Percentiles rank a stretch among this genome's conserved stretches.
These are phyloP conservation scores for Hanseniaspora guilliermondii DNA, from an alignment of 805 yeast species.

Conservation along the genomic window DNA sequence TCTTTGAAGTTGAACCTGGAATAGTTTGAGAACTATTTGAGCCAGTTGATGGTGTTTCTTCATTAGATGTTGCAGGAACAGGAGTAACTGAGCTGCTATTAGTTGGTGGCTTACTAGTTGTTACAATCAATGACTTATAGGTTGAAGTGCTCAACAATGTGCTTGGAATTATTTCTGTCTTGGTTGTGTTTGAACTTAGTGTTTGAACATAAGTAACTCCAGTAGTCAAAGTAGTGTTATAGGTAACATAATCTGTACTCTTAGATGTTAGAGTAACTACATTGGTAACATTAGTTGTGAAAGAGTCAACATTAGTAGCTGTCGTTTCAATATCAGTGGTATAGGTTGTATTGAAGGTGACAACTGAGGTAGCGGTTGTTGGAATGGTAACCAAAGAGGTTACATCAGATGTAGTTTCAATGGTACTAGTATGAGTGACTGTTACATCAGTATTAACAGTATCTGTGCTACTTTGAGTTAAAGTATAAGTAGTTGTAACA, in stretches of 20 bases:
- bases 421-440: neutral
- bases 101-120: neutral
- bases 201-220: neutral
- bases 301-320: neutral
- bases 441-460: conserved; percentile 8
- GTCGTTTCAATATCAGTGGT: neutral
- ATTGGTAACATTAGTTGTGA: neutral
- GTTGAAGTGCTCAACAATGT: neutral
- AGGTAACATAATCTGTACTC: neutral
- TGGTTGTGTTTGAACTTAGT: neutral
- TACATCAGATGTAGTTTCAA: neutral
- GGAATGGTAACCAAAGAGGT: conserved; percentile 1
- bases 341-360: neutral
- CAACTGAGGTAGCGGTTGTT: neutral
- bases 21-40: neutral
- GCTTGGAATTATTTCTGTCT: neutral
- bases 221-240: neutral
- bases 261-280: neutral
- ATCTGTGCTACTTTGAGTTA: neutral
- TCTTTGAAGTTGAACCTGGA: neutral
- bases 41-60: neutral
- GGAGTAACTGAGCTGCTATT: neutral
- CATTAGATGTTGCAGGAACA: too few relatives aligned
- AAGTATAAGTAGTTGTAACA: conserved; percentile 1
- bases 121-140: neutral